Evolutionary conservation across 2,329 filamentous ascomycete species (phyloP).

Genomic region (Thermochaetoides dissita): DNA sequence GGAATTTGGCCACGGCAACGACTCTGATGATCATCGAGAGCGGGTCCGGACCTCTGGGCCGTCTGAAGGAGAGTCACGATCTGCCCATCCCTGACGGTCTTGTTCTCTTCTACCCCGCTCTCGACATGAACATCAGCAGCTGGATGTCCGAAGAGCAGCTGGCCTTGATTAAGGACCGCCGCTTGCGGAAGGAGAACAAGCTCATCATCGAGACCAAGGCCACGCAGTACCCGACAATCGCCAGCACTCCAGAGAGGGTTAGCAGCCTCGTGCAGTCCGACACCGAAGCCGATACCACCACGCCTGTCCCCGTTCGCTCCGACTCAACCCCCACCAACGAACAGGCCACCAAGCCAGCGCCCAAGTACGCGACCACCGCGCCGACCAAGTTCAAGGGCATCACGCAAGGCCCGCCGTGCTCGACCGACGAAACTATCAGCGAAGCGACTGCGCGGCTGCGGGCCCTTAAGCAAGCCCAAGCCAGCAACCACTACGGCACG

Average conservation of each 20-base stretch:
- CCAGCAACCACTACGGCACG: constrained; percentile 30
- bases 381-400: constrained; percentile 24
- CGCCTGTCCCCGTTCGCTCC: constrained; percentile 16
- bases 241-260: constrained; percentile 41
- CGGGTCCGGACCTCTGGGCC: constrained; percentile 39
- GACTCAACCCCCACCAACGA: not conserved
- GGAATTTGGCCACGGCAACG: constrained; percentile 66
- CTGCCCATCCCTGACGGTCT: constrained; percentile 67
- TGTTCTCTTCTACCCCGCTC: constrained; percentile 72
- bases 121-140: constrained; percentile 96
- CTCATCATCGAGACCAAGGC: constrained; percentile 71
- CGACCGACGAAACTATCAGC: not conserved
- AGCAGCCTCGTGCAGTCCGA: constrained; percentile 62
- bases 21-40: constrained; percentile 83
- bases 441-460: constrained; percentile 2
- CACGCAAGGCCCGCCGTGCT: constrained; percentile 6
- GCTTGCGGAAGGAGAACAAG: constrained; percentile 62
- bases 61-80: constrained; percentile 40
- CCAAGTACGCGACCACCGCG: constrained; percentile 37
- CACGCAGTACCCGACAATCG: constrained; percentile 73
- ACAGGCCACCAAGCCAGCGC: constrained; percentile 25
- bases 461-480: constrained; percentile 9
- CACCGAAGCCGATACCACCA: constrained; percentile 45
- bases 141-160: constrained; percentile 99
- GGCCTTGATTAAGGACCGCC: constrained; percentile 76